These are phyloP conservation scores for Aspergillus carlsbadensis DNA, from an alignment of 495 filamentous ascomycete genomes.

Conservation along the genomic window DNA sequence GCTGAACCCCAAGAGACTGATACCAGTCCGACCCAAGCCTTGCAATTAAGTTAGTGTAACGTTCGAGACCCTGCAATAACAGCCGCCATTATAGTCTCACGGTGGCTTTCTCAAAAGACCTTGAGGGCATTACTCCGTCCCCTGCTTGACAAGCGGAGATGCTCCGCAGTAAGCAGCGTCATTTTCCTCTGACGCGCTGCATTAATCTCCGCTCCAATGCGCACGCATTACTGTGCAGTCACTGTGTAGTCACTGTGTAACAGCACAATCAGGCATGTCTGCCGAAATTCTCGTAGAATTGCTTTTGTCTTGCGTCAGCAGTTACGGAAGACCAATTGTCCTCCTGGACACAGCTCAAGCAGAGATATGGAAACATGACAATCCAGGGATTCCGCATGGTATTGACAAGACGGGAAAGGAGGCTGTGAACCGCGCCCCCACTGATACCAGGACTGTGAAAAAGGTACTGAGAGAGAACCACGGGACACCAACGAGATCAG, in stretches of 20 bases:
- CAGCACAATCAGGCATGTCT: neutral
- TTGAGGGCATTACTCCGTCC: neutral
- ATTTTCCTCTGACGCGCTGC: neutral
- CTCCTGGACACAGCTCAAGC: too few species aligned
- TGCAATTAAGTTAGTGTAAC: constrained; percentile 5
- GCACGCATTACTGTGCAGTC: neutral
- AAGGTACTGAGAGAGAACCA: too few species aligned
- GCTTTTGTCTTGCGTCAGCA: neutral
- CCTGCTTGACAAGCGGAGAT: neutral
- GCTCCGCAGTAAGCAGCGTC: constrained; percentile 1
- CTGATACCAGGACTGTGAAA: neutral
- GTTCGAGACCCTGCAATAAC: neutral
- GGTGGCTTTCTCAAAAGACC: neutral
- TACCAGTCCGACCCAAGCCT: neutral
- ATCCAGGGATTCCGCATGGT: too few species aligned
- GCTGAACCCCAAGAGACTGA: neutral
- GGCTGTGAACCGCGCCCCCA: neutral
- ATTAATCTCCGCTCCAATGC: neutral
- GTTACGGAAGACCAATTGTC: too few species aligned
- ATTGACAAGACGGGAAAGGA: neutral
- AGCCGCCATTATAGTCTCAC: constrained; percentile 1
- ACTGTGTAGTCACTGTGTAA: too few species aligned
- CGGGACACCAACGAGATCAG: too few species aligned
- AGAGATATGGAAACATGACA: too few species aligned
- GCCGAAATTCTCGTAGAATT: neutral